Conservation (phyloP, 768 basidiomycete species). For the Daedaleopsis sinensis region DNA sequence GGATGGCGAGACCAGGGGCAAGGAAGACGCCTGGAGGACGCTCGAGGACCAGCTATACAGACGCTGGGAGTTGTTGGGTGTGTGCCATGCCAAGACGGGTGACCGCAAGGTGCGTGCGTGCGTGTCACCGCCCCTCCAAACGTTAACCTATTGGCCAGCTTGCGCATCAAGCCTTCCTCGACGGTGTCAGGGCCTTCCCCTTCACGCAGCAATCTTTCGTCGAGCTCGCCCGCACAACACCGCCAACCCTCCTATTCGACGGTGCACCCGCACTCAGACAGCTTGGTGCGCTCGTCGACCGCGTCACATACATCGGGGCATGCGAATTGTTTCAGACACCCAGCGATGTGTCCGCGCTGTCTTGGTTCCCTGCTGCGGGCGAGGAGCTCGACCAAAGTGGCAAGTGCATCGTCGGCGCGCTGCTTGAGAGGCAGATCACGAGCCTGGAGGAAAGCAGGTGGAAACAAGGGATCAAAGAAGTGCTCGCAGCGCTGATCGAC, state of each 20-base stretch:
- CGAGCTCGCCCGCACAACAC: conserved; percentile 33
- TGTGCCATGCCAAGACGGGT: conserved; percentile 76
- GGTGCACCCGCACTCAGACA: conserved; percentile 50
- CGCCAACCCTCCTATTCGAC: conserved; percentile 42
- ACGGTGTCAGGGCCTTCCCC: conserved; percentile 57
- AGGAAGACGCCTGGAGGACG: conserved; percentile 52
- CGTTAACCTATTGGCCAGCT: conserved; percentile 41
- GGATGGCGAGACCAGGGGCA: conserved; percentile 31
- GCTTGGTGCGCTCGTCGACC: conserved; percentile 61
- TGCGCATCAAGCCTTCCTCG: conserved; percentile 58
- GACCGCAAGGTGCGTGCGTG: conserved; percentile 64
- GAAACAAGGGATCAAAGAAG: conserved; percentile 55
- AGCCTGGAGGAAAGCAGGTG: conserved; percentile 55
- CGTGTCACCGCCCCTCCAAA: background rate
- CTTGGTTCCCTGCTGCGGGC: conserved; percentile 1
- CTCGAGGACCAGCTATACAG: conserved; percentile 68
- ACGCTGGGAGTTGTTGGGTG: conserved; percentile 81
- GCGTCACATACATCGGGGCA: conserved; percentile 64
- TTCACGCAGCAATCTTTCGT: conserved; percentile 44
- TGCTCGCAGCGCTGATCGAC: conserved; percentile 45
- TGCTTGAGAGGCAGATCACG: conserved; percentile 66
- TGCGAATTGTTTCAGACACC: conserved; percentile 63
- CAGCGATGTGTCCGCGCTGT: conserved; percentile 46
- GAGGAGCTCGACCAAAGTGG: background rate
- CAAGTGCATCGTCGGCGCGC: conserved; percentile 45